Evolutionary conservation across 805 yeast genomes (phyloP).

Genomic region (Metschnikowia similis): DNA sequence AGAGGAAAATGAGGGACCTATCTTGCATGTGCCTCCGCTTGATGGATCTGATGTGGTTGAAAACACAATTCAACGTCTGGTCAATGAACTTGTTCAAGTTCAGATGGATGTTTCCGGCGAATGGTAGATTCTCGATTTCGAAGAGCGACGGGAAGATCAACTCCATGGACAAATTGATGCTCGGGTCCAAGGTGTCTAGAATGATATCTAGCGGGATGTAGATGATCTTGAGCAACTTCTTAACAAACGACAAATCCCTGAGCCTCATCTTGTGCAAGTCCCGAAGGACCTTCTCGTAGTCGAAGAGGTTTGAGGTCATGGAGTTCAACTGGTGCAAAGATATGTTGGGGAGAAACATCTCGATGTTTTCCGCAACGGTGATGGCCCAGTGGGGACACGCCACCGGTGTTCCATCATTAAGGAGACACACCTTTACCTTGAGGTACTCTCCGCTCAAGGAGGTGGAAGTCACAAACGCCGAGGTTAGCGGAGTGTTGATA

Average conservation of each 20-base stretch:
- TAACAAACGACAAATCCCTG: conserved; percentile 37
- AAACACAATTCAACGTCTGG: conserved; percentile 61
- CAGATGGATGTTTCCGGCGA: conserved; percentile 38
- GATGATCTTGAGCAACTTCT: conserved; percentile 41
- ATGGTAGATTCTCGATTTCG: conserved; percentile 37
- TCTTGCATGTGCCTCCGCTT: conserved; percentile 14
- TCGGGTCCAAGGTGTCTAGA: conserved; percentile 50
- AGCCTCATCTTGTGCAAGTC: conserved; percentile 36
- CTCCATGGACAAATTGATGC: conserved; percentile 67
- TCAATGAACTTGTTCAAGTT: conserved; percentile 76
- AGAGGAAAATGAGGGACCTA: conserved; percentile 76
- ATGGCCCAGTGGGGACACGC: conserved; percentile 68
- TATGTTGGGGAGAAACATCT: conserved; percentile 59
- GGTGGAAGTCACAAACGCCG: conserved; percentile 85
- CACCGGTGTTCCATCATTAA: conserved; percentile 82
- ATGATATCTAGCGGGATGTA: conserved; percentile 60
- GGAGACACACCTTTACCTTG: conserved; percentile 61
- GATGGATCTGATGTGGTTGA: conserved; percentile 64
- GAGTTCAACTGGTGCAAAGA: conserved; percentile 42
- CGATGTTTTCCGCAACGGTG: conserved; percentile 46
- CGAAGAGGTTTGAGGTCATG: conserved; percentile 37
- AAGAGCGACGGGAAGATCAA: conserved; percentile 67
- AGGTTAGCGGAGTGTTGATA: conserved; percentile 17
- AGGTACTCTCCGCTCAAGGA: conserved; percentile 80
- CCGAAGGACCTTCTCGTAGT: conserved; percentile 34